These are phyloP conservation scores for Wickerhamiella australiensis DNA, from an alignment of 805 yeast genomes.

Conservation along the genomic window DNA sequence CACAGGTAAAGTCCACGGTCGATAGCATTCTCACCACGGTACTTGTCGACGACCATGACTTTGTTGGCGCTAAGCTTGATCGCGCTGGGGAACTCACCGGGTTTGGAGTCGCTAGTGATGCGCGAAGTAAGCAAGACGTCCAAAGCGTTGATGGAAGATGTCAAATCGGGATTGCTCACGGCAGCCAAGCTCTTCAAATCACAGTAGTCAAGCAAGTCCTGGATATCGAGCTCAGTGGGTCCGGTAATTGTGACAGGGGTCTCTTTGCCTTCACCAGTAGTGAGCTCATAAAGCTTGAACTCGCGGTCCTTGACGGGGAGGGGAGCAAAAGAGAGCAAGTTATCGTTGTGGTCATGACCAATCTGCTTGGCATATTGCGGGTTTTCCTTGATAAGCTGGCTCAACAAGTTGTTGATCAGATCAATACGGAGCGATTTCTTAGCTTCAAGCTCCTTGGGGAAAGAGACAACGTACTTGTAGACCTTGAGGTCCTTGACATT, in stretches of 20 bases:
- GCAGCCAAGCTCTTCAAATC: neutral
- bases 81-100: slow-evolving; percentile 5
- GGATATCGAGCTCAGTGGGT: slow-evolving; percentile 3
- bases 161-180: neutral
- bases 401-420: slow-evolving; percentile 7
- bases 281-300: slow-evolving; percentile 7
- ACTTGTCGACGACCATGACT: slow-evolving; percentile 11
- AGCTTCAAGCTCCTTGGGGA: slow-evolving; percentile 12
- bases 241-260: slow-evolving; percentile 5
- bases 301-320: slow-evolving; percentile 11
- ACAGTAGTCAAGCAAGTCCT: slow-evolving; percentile 1
- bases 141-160: slow-evolving; percentile 3
- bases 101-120: neutral
- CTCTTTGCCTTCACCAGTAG: slow-evolving; percentile 6
- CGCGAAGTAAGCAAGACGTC: slow-evolving; percentile 10
- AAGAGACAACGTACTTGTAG: slow-evolving; percentile 5
- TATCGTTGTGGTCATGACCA: slow-evolving; percentile 12
- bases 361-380: slow-evolving; percentile 5
- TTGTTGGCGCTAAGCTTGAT: slow-evolving; percentile 10
- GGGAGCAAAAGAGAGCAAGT: slow-evolving; percentile 9
- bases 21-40: slow-evolving; percentile 2
- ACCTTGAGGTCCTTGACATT: slow-evolving; percentile 9
- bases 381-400: slow-evolving; percentile 10
- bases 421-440: slow-evolving; percentile 8
- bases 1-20: slow-evolving; percentile 10